Evolutionary conservation across 305 asterid genomes (phyloP).

Genomic region (Fraxinus sp.): DNA sequence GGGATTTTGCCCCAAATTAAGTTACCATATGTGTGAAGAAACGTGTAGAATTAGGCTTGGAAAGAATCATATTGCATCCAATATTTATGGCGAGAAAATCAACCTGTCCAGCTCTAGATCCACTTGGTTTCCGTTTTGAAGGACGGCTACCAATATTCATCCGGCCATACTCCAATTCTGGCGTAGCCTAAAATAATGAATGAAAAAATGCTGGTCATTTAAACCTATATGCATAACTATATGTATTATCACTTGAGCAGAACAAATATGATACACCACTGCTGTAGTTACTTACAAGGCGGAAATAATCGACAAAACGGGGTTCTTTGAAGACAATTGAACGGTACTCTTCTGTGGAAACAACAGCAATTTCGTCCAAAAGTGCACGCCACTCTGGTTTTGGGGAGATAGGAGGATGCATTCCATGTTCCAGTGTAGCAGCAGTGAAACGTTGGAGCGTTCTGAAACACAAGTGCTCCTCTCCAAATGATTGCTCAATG

Average conservation of each 20-base stretch:
- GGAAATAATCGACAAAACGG: slow-evolving; percentile 78
- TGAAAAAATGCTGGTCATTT: neutral
- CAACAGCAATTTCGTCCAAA: slow-evolving; percentile 56
- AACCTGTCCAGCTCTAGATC: slow-evolving; percentile 2
- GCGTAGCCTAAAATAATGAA: slow-evolving; percentile 56
- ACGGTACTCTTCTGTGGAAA: slow-evolving; percentile 67
- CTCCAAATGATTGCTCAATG: slow-evolving; percentile 80
- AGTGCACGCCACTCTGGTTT: slow-evolving; percentile 84
- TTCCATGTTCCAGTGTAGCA: slow-evolving; percentile 81
- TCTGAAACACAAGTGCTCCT: slow-evolving; percentile 76
- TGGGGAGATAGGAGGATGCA: slow-evolving; percentile 75
- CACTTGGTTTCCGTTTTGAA: slow-evolving; percentile 74
- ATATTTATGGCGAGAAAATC: too few relatives aligned
- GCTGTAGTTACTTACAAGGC: slow-evolving; percentile 55
- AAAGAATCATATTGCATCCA: too few relatives aligned
- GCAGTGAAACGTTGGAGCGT: slow-evolving; percentile 78
- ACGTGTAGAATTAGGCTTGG: too few relatives aligned
- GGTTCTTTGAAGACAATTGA: slow-evolving; percentile 75
- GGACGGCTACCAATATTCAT: slow-evolving; percentile 92
- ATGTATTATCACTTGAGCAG: neutral
- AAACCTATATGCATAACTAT: neutral
- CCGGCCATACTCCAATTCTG: slow-evolving; percentile 77
- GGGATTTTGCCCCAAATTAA: too few relatives aligned
- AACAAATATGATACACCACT: slow-evolving; percentile 8
- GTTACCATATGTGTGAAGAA: too few relatives aligned